Conservation (phyloP, 345 rosid species). For the Tarenaya hassleriana region DNA sequence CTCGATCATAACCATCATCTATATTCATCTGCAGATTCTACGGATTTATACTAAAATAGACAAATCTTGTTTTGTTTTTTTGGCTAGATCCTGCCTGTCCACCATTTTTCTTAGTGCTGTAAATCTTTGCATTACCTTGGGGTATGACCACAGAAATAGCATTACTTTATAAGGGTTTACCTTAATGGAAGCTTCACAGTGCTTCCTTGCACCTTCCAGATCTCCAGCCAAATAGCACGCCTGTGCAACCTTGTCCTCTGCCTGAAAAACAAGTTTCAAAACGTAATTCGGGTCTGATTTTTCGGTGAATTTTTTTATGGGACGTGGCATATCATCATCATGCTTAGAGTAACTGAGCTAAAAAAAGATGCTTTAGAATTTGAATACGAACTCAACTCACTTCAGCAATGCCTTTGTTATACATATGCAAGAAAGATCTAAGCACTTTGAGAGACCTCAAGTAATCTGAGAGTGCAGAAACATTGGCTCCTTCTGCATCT, state of each 20-base stretch:
- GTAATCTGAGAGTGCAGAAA: conserved; percentile 38
- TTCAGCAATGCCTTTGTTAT: conserved; percentile 68
- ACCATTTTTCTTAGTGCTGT: background rate
- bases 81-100: too few species aligned
- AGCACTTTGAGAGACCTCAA: conserved; percentile 45
- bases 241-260: conserved; percentile 65
- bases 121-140: conserved; percentile 4
- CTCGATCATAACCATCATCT: too few species aligned
- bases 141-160: conserved; percentile 5
- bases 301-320: background rate
- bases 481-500: conserved; percentile 29
- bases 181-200: conserved; percentile 62
- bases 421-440: conserved; percentile 51
- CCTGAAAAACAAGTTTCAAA: conserved; percentile 32
- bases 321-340: conserved; percentile 1
- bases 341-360: too few species aligned
- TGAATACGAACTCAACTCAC: conserved; percentile 33
- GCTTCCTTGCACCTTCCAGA: conserved; percentile 42
- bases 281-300: background rate
- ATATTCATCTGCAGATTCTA: too few species aligned
- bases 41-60: too few species aligned
- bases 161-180: conserved; percentile 23
- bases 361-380: conserved; percentile 1
- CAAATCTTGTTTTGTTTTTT: too few species aligned
- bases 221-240: conserved; percentile 59